phyloP scores from a whole-genome alignment of 192 early-diverging fungal species.

The Coemansia sp. region DNA sequence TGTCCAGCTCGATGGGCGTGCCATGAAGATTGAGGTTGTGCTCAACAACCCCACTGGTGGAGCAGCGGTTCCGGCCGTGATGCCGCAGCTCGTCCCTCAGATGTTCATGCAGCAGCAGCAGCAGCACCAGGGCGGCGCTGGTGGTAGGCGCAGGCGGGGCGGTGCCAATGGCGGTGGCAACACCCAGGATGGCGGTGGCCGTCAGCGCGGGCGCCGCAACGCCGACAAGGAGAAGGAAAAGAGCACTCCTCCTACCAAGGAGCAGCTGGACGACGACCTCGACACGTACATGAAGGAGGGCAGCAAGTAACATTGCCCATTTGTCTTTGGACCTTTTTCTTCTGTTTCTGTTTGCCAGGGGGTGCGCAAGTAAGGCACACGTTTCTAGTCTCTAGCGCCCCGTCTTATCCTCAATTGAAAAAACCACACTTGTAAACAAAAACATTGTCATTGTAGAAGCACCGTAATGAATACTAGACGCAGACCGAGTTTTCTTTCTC shows the following conservation, averaged over 20 bases:
- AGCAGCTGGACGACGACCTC: conserved; percentile 40
- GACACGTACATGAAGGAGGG: conserved; percentile 45
- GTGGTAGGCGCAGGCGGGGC: conserved; percentile 1
- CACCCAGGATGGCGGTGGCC: conserved; percentile 1
- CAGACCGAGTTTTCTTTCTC: conserved; percentile 25
- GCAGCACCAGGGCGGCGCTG: neutral
- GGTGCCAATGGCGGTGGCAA: conserved; percentile 3
- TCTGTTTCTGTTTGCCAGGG: conserved; percentile 2
- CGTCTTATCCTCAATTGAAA: neutral
- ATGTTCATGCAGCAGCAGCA: conserved; percentile 9
- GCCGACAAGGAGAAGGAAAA: conserved; percentile 4
- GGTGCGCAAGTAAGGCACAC: no score
- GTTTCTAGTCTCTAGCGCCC: neutral
- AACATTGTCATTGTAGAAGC: neutral
- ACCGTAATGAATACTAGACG: neutral
- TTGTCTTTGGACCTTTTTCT: conserved; percentile 3
- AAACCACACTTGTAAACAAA: neutral
- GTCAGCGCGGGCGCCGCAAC: conserved; percentile 3
- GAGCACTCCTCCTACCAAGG: conserved; percentile 15
- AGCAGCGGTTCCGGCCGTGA: conserved; percentile 21
- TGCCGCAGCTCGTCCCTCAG: conserved; percentile 24
- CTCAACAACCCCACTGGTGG: conserved; percentile 20
- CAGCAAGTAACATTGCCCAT: neutral
- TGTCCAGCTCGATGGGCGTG: conserved; percentile 35
- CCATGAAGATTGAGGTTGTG: conserved; percentile 31